Base-by-base conservation (phyloP, 2,329 filamentous ascomycete genomes). In the Botryosphaeria agaves region DNA sequence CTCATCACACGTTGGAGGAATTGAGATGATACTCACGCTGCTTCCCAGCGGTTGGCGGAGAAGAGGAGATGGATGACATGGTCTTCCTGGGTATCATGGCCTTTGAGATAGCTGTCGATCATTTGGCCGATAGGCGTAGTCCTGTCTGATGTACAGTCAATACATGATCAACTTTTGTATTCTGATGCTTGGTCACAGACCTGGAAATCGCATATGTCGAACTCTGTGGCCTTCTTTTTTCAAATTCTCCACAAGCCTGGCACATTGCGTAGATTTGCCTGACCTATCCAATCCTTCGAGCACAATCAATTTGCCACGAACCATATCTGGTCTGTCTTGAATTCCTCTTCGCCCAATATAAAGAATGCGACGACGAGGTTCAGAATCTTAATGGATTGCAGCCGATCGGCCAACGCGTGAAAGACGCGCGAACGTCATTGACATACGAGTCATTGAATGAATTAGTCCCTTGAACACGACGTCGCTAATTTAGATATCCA, bases 21-120 rank as follows among this genome's bases (percentile, higher is more conserved):
- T 11, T n/a, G n/a, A n/a, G 3, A 14, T 18, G 24, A 17, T 29
- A 47, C 48, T 24, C 47, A 55, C 47, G 53, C 57, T 27, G 61
- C 52, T 48, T 93, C 85, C 85, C 85, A 93, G 28, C 85, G 68
- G 50, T 94, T 94, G 7, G 85, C 83, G 35, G 77, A 83, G 54
- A 93, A 93, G 14, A 93, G 65, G 2, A 93, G 65, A 51, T 94
- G 85, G 42, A 93, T 87, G 3, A 76, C 78, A 47, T 92, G 83
- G 51, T 93, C 84, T 36, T 89, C 80, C 52, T 85, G 71, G 34
- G 80, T 67, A 15, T 69, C 61, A 33, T 77, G 55, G 34, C 75
- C 76, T 39, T 71, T 76, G 38, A 94, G 66, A 49, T 93, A 94
- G 27, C 61, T 59, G 51, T 91, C 75, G 49, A 94, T 93, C 68